Conservation (phyloP, 2,329 filamentous ascomycete species). For the Monilinia fructigena region DNA sequence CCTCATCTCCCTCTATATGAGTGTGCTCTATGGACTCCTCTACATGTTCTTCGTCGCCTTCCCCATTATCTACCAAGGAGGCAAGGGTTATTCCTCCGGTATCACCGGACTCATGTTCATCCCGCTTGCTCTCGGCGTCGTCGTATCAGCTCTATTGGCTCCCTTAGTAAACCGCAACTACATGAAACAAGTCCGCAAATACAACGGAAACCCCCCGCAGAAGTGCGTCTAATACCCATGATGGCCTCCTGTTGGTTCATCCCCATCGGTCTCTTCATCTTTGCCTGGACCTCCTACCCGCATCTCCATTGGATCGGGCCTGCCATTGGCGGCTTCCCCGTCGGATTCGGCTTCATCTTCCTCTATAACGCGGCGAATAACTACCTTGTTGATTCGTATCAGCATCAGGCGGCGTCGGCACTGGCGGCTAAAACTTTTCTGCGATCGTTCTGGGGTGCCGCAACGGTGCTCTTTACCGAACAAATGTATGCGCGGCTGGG, state of each 20-base stretch:
- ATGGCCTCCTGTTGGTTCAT: conserved; percentile 75
- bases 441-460: conserved; percentile 77
- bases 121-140: conserved; percentile 72
- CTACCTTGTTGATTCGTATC: conserved; percentile 62
- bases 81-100: conserved; percentile 74
- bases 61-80: conserved; percentile 66
- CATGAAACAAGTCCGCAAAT: conserved; percentile 55
- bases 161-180: conserved; percentile 82
- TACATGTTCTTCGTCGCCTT: conserved; percentile 52
- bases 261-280: conserved; percentile 64
- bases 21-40: conserved; percentile 35
- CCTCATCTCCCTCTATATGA: conserved; percentile 34
- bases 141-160: conserved; percentile 63
- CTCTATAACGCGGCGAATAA: conserved; percentile 61
- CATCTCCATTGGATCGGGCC: conserved; percentile 57
- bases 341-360: conserved; percentile 66
- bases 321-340: conserved; percentile 54
- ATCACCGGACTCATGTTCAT: conserved; percentile 86
- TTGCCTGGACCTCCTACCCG: conserved; percentile 64
- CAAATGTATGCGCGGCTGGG: conserved; percentile 76
- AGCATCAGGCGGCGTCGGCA: conserved; percentile 75
- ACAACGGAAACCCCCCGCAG: conserved; percentile 75
- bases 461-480: conserved; percentile 72
- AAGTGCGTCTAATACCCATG: conserved; percentile 79
- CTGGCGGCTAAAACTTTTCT: conserved; percentile 80